Conservation (phyloP, 202 grass and related monocot genomes). For the Schoenoplectus triqueter region DNA sequence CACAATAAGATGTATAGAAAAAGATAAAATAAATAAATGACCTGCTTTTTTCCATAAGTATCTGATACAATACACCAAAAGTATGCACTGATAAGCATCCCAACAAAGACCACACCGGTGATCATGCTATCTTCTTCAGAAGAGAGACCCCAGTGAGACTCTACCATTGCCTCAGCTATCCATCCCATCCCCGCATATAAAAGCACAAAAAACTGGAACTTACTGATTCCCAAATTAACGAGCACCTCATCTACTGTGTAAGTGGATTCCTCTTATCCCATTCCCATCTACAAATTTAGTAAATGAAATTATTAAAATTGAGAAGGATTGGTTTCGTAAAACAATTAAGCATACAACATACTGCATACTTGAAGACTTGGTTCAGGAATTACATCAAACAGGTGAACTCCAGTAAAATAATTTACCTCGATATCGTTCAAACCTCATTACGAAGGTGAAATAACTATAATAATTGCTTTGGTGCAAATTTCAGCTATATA, state of each 20-base stretch:
- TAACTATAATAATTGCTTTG: too few species aligned
- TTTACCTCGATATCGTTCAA: too few species aligned
- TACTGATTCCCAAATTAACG: constrained; percentile 67
- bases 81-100: constrained; percentile 81
- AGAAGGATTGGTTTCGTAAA: background rate
- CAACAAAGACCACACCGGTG: constrained; percentile 79
- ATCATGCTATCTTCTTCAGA: constrained; percentile 85
- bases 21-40: constrained; percentile 53
- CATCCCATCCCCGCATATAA: constrained; percentile 75
- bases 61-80: constrained; percentile 54
- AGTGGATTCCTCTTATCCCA: constrained; percentile 47
- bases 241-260: constrained; percentile 73
- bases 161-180: constrained; percentile 89
- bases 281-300: constrained; percentile 64
- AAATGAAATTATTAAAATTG: background rate
- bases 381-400: too few species aligned
- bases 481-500: too few species aligned
- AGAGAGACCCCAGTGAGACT: constrained; percentile 77
- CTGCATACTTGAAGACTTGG: background rate
- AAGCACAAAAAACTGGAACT: constrained; percentile 64
- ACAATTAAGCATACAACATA: background rate
- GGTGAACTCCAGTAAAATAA: too few species aligned
- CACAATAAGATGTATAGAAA: background rate
- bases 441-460: too few species aligned
- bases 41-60: constrained; percentile 85